These are phyloP conservation scores for Aspergillus panamensis DNA, from an alignment of 495 filamentous ascomycete species.

Conservation along the genomic window DNA sequence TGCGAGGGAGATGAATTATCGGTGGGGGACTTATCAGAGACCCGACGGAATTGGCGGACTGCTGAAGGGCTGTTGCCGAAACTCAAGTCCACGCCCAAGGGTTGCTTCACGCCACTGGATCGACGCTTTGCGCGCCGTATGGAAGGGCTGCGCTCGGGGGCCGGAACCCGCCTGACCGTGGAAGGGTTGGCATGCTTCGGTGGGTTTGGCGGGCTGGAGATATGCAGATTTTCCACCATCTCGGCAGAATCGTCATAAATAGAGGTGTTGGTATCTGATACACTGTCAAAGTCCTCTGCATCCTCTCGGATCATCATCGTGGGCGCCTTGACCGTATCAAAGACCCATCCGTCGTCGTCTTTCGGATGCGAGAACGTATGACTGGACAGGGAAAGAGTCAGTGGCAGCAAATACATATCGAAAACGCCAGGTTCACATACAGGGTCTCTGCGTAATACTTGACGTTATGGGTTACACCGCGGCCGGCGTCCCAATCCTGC, in stretches of 20 bases:
- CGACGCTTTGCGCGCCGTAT: slow-evolving; percentile 48
- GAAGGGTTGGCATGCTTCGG: slow-evolving; percentile 42
- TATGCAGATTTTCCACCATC: slow-evolving; percentile 40
- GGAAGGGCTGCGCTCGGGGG: slow-evolving; percentile 43
- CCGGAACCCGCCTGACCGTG: slow-evolving; percentile 54
- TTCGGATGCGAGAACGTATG: slow-evolving; percentile 58
- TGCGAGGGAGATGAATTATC: slow-evolving; percentile 33
- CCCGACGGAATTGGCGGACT: slow-evolving; percentile 82
- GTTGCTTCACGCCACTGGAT: slow-evolving; percentile 62
- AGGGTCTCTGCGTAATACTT: slow-evolving; percentile 90
- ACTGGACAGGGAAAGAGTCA: slow-evolving; percentile 26
- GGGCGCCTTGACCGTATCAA: slow-evolving; percentile 83
- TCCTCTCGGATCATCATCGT: slow-evolving; percentile 44
- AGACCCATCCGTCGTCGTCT: slow-evolving; percentile 91
- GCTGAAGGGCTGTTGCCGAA: slow-evolving; percentile 91
- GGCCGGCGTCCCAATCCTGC: slow-evolving; percentile 70
- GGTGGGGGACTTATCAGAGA: slow-evolving; percentile 61
- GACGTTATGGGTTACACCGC: slow-evolving; percentile 56
- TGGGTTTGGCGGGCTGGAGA: slow-evolving; percentile 35
- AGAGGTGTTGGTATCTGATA: slow-evolving; percentile 28
- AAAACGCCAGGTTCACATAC: slow-evolving; percentile 36
- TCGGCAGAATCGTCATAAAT: slow-evolving; percentile 34
- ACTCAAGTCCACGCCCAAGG: slow-evolving; percentile 76
- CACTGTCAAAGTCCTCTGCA: slow-evolving; percentile 33
- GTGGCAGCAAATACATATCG: not conserved